A percentile compares a stretch with the other conserved stretches of the same genome.
Evolutionary conservation across 2,329 filamentous ascomycete genomes (phyloP).

Genomic region (Gaeumannomyces sp.): DNA sequence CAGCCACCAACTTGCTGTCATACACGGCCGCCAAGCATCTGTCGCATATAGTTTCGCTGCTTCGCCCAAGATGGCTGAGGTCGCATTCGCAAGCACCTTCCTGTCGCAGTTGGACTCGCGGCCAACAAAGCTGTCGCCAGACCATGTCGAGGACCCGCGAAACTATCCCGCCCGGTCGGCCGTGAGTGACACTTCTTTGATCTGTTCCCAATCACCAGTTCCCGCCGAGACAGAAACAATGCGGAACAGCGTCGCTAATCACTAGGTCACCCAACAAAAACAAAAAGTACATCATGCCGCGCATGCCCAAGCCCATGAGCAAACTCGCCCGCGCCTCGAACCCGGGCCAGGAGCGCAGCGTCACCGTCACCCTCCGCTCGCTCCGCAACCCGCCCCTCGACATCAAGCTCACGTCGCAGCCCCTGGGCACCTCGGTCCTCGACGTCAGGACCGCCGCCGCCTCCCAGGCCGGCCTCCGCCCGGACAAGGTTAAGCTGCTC

Average conservation of each 20-base stretch:
- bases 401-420: constrained; percentile 56
- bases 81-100: constrained; percentile 78
- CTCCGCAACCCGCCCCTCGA: constrained; percentile 69
- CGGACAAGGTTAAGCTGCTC: constrained; percentile 81
- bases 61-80: constrained; percentile 60
- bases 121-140: constrained; percentile 73
- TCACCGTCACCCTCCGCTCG: constrained; percentile 63
- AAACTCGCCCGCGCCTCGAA: constrained; percentile 38
- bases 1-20: not conserved
- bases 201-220: not conserved
- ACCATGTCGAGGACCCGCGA: constrained; percentile 84
- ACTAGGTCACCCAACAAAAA: constrained; percentile 7
- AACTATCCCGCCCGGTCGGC: constrained; percentile 70
- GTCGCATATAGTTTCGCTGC: not conserved
- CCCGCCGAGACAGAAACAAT: too few species aligned
- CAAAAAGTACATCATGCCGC: constrained; percentile 63
- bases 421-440: constrained; percentile 66
- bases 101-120: constrained; percentile 72
- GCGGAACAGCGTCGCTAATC: constrained; percentile 10
- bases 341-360: constrained; percentile 46
- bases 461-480: constrained; percentile 52
- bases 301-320: constrained; percentile 53
- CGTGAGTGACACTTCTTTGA: constrained; percentile 43
- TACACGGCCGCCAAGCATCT: not conserved
- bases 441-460: constrained; percentile 70